phyloP scores from a whole-genome alignment of 176 grass and related monocot species.

The Miscanthus lutarioriparius region DNA sequence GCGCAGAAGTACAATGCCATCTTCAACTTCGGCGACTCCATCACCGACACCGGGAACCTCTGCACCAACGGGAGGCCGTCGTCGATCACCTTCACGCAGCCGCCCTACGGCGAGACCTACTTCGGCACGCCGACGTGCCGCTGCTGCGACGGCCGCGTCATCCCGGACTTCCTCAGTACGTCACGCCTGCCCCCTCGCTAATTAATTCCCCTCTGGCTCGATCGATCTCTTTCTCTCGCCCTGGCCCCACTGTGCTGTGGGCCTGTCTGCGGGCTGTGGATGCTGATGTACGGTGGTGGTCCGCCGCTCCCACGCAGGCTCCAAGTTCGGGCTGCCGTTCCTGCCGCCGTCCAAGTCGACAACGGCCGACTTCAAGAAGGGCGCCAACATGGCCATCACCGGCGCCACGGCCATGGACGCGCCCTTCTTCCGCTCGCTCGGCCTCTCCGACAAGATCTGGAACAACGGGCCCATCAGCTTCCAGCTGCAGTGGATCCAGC shows the following conservation, averaged over 20 bases:
- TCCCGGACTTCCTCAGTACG: slow-evolving; percentile 65
- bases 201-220: not conserved
- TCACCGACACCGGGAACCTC: slow-evolving; percentile 77
- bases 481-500: slow-evolving; percentile 73
- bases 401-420: slow-evolving; percentile 65
- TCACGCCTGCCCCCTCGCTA: not conserved
- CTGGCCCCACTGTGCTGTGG: not conserved
- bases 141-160: slow-evolving; percentile 57
- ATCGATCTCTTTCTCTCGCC: not conserved
- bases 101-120: slow-evolving; percentile 72
- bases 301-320: not conserved
- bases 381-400: slow-evolving; percentile 75
- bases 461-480: slow-evolving; percentile 67
- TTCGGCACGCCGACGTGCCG: slow-evolving; percentile 70
- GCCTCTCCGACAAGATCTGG: slow-evolving; percentile 63
- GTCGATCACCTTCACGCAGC: slow-evolving; percentile 65
- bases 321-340: slow-evolving; percentile 52
- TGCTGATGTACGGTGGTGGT: not conserved
- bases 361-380: slow-evolving; percentile 51
- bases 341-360: slow-evolving; percentile 59
- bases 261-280: not conserved
- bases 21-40: slow-evolving; percentile 79
- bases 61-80: slow-evolving; percentile 50
- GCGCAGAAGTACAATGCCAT: slow-evolving; percentile 69
- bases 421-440: slow-evolving; percentile 48